Evolutionary conservation across 1,284 basidiomycete species (phyloP).

Genomic region (Fomes fomentarius): DNA sequence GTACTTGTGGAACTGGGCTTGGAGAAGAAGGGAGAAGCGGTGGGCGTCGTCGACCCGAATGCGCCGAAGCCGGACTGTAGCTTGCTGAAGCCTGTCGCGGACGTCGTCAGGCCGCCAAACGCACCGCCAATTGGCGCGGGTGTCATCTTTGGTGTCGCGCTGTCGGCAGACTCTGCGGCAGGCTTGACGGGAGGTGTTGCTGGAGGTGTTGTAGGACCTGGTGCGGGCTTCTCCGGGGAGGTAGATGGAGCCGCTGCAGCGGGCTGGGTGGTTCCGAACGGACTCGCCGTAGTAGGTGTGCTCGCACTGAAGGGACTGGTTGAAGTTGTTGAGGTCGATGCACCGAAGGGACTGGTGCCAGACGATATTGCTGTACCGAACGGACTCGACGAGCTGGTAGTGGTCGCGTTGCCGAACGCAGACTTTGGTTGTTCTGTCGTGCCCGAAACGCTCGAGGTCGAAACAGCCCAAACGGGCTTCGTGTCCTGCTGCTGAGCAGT

Average conservation of each 20-base stretch:
- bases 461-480: conserved; percentile 30
- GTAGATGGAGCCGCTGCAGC: not conserved
- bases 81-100: conserved; percentile 40
- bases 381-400: conserved; percentile 1
- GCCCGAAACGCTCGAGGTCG: conserved; percentile 4
- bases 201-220: conserved; percentile 9
- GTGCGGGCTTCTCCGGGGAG: conserved; percentile 13
- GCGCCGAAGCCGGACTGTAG: conserved; percentile 45
- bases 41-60: conserved; percentile 37
- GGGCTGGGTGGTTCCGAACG: not conserved
- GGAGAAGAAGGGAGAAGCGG: conserved; percentile 59
- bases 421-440: conserved; percentile 14
- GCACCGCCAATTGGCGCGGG: conserved; percentile 31
- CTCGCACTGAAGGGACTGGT: not conserved
- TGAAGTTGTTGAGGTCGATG: not conserved
- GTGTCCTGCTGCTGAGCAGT: conserved; percentile 15
- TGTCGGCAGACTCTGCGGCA: not conserved
- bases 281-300: not conserved
- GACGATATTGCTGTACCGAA: not conserved
- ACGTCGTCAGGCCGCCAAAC: conserved; percentile 39
- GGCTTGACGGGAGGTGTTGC: conserved; percentile 15
- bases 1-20: conserved; percentile 32
- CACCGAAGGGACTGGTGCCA: not conserved
- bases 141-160: conserved; percentile 11
- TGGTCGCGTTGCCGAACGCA: conserved; percentile 5